phyloP scores from a whole-genome alignment of 2,329 filamentous ascomycete genomes.

The Hymenoscyphus salicellus region DNA sequence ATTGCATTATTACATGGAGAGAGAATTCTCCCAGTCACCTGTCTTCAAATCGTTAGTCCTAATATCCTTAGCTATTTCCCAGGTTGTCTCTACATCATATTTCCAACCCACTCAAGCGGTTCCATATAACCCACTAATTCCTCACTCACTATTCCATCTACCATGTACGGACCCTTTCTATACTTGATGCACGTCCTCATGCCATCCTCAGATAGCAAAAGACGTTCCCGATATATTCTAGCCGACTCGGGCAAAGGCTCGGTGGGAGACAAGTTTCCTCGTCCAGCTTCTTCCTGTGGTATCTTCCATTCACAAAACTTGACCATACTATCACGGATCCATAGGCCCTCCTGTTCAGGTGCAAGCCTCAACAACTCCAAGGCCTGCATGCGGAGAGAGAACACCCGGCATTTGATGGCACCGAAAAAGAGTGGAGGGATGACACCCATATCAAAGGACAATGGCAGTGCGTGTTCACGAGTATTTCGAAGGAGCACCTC shows the following conservation, averaged over 20 bases:
- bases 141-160: neutral
- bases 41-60: no score
- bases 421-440: conserved; percentile 19
- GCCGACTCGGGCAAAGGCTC: conserved; percentile 16
- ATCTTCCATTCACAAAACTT: conserved; percentile 39
- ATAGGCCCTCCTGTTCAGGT: conserved; percentile 22
- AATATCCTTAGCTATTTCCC: no score
- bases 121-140: neutral
- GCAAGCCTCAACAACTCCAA: conserved; percentile 15
- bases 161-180: neutral
- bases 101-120: conserved; percentile 1
- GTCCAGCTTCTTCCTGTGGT: conserved; percentile 37
- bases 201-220: neutral
- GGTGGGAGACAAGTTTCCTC: conserved; percentile 7
- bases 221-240: conserved; percentile 15
- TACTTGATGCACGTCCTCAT: conserved; percentile 2
- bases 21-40: no score
- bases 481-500: conserved; percentile 15
- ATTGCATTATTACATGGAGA: no score
- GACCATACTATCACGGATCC: conserved; percentile 29
- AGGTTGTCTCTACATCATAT: neutral
- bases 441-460: conserved; percentile 22
- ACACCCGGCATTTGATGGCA: conserved; percentile 17
- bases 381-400: conserved; percentile 12
- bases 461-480: conserved; percentile 1